Percentiles rank a stretch among this genome's conserved stretches.
Conservation (phyloP, 257 asterid genomes). For the Solanum virginianum region DNA sequence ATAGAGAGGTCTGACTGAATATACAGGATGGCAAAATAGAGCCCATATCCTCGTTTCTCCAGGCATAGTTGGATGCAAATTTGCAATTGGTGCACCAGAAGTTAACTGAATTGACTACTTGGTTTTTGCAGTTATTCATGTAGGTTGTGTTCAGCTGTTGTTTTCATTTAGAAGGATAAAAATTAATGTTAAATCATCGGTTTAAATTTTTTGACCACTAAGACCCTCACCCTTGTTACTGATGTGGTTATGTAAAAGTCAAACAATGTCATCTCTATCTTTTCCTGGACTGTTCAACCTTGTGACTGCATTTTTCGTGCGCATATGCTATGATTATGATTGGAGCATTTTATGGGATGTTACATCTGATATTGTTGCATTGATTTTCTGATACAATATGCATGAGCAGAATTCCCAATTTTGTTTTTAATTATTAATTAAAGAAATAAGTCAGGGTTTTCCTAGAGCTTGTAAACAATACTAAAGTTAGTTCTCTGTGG, state of each 20-base stretch:
- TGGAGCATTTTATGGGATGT: not conserved
- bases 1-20: not conserved
- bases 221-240: not conserved
- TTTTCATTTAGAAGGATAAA: not conserved
- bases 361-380: not conserved
- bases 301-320: not conserved
- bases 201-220: not conserved
- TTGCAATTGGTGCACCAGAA: not conserved
- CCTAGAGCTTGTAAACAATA: not conserved
- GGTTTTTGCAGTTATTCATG: not conserved
- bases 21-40: not conserved
- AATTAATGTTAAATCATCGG: not conserved
- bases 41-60: not conserved
- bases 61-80: not conserved
- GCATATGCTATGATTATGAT: not conserved
- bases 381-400: not conserved
- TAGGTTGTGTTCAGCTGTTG: not conserved
- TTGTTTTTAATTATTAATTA: not conserved
- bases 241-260: not conserved
- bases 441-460: not conserved
- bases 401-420: not conserved
- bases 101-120: not conserved
- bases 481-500: not conserved
- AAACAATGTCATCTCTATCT: not conserved
- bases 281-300: not conserved